phyloP scores from a whole-genome alignment of 2,329 filamentous ascomycete genomes.

The Calonectria multiphialidica region DNA sequence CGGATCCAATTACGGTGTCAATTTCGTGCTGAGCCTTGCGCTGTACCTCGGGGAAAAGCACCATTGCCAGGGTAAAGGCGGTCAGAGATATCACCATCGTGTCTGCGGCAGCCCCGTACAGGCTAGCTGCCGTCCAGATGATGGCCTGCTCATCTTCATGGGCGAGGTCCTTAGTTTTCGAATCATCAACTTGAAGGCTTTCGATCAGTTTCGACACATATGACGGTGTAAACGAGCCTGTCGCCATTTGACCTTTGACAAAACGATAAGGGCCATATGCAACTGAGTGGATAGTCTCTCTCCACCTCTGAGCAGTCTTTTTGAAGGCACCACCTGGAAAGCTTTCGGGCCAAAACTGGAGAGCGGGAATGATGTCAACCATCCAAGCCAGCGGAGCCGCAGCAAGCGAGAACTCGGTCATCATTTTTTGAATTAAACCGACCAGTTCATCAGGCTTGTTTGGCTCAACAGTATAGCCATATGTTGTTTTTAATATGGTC shows the following conservation, averaged over 20 bases:
- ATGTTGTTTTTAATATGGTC: background rate
- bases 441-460: background rate
- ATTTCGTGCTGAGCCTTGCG: slow-evolving; percentile 62
- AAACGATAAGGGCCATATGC: background rate
- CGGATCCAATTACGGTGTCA: slow-evolving; percentile 61
- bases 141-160: background rate
- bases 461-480: background rate
- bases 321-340: background rate
- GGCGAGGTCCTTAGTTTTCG: background rate
- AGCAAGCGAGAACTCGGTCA: background rate
- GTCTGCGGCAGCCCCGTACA: background rate
- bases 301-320: background rate
- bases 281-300: background rate
- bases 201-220: background rate
- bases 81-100: background rate
- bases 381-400: background rate
- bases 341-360: background rate
- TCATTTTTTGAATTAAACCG: background rate
- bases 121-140: background rate
- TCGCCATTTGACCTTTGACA: background rate
- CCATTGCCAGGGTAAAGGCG: background rate
- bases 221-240: background rate
- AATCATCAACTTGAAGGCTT: background rate
- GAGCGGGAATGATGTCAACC: background rate
- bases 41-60: slow-evolving; percentile 10